Evolutionary conservation across 192 early-diverging fungal genomes (phyloP), one percentile per base, ranked within the genome.

Genomic region (Podila horticola): DNA sequence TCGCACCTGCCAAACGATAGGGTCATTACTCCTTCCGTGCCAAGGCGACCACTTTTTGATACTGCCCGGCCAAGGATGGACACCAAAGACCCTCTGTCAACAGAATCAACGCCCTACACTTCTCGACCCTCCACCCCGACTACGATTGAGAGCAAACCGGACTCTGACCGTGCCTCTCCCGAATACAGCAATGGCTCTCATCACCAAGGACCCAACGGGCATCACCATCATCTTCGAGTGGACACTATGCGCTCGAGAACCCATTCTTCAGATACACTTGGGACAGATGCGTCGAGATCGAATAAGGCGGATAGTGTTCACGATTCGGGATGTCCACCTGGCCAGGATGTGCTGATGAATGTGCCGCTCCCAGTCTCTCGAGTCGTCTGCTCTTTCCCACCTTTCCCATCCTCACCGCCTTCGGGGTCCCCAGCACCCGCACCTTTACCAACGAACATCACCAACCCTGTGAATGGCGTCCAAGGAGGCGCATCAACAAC

Each of bases 51-150:
- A 6, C 33, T 71, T 19, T 73, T 81, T 66, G 77, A 81, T 11
- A 71, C 77, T 0, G 19, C 55, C 6, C 49, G 71, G n/a, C 67
- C 77, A n/a, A 29, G 77, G 15, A 49, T 81, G 13, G 77, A 81
- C 2, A 65, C 59, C 50, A 81, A 72, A 57, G 77, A 81, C 28
- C 66, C 77, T 1, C 30, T 66, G 17, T 81, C 77, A 3, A 62
- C 77, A 9, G 77, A 66, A 62, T 81, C 77, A 5, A 81, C 77
- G 19, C 77, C 77, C 0, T 62, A 22, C 13, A 71, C 55, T 28
- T 81, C 77, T 31, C 59, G 67, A n/a, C 71, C 77, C 1, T 73
- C 77, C 13, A 72, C 77, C 1, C 77, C 77, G 26, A 81, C 70
- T 12, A 81, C 77, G 24, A 81, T 69, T 36, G 77, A 73, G 31